A percentile compares a stretch with the other conserved stretches of the same genome.
Conservation (phyloP, 2,329 filamentous ascomycete species). For the Neobulgaria alba region DNA sequence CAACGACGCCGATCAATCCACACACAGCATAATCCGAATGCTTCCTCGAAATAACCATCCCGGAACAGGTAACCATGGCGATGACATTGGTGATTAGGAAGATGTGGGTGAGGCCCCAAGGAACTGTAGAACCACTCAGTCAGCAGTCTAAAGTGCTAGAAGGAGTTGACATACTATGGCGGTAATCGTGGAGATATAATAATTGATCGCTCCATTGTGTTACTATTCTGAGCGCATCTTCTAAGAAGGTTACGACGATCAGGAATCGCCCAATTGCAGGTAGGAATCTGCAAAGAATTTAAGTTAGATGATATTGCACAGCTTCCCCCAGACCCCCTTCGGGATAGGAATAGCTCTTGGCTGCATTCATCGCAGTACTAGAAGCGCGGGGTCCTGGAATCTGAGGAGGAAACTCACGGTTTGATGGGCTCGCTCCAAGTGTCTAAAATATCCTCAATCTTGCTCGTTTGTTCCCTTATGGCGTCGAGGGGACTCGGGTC, state of each 20-base stretch:
- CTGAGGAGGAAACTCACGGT: conserved; percentile 56
- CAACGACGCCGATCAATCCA: conserved; percentile 82
- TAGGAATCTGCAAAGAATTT: conserved; percentile 65
- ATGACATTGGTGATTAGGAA: conserved; percentile 89
- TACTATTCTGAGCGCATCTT: conserved; percentile 90
- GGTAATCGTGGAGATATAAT: conserved; percentile 83
- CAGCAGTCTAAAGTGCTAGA: conserved; percentile 7
- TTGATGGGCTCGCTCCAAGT: conserved; percentile 83
- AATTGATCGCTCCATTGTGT: conserved; percentile 98
- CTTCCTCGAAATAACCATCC: conserved; percentile 83
- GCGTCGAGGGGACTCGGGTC: conserved; percentile 56
- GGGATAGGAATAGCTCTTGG: too few relatives aligned
- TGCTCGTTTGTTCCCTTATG: conserved; percentile 91
- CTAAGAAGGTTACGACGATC: conserved; percentile 96
- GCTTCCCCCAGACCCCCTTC: too few relatives aligned
- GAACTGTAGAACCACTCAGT: conserved; percentile 48
- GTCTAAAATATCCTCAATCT: conserved; percentile 92
- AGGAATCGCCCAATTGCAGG: conserved; percentile 93
- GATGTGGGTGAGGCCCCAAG: conserved; percentile 76
- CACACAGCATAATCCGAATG: conserved; percentile 88
- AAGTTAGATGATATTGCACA: too few relatives aligned
- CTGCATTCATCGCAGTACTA: too few relatives aligned
- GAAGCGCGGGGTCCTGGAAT: conserved; percentile 7
- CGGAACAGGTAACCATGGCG: conserved; percentile 75
- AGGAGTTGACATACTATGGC: conserved; percentile 58